Percentiles rank a stretch among this genome's conserved stretches.
These are phyloP conservation scores for Kwoniella dendrophila DNA, from an alignment of 768 basidiomycete genomes.

Conservation along the genomic window DNA sequence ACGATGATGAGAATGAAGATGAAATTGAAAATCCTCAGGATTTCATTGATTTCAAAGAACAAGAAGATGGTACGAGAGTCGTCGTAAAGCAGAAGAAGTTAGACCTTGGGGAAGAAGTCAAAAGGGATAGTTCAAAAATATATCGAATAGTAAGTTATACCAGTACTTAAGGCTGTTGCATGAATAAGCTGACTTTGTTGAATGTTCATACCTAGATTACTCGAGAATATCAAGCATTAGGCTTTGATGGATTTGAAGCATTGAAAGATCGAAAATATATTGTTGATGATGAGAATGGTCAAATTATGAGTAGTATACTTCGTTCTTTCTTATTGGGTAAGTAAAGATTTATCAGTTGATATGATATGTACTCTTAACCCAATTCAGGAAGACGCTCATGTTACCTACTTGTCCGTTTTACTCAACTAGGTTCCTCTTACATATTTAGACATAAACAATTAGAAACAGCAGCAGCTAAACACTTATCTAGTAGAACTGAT, in stretches of 20 bases:
- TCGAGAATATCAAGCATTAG: constrained; percentile 72
- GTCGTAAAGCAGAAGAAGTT: constrained; percentile 46
- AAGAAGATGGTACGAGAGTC: constrained; percentile 50
- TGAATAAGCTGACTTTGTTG: not conserved
- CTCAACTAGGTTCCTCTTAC: constrained; percentile 66
- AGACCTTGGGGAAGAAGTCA: constrained; percentile 60
- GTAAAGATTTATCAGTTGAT: constrained; percentile 12
- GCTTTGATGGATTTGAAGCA: constrained; percentile 75
- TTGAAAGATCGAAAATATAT: constrained; percentile 69
- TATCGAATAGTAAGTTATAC: constrained; percentile 68
- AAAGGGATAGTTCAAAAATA: constrained; percentile 62
- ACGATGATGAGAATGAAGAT: constrained; percentile 19
- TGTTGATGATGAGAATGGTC: constrained; percentile 80
- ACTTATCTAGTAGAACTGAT: constrained; percentile 46
- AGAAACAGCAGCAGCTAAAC: constrained; percentile 54
- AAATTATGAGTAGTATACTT: constrained; percentile 75
- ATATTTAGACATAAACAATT: constrained; percentile 67
- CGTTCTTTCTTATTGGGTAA: constrained; percentile 81
- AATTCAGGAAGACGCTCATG: not conserved
- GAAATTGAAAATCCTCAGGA: constrained; percentile 41
- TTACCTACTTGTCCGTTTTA: too few relatives aligned
- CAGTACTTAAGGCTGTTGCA: not conserved
- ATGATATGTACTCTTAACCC: too few relatives aligned
- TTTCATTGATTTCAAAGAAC: constrained; percentile 48
- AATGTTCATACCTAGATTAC: constrained; percentile 57